A percentile compares a stretch with the other conserved stretches of the same genome.
phyloP scores from a whole-genome alignment of 257 asterid species.

The Datura wrightii region DNA sequence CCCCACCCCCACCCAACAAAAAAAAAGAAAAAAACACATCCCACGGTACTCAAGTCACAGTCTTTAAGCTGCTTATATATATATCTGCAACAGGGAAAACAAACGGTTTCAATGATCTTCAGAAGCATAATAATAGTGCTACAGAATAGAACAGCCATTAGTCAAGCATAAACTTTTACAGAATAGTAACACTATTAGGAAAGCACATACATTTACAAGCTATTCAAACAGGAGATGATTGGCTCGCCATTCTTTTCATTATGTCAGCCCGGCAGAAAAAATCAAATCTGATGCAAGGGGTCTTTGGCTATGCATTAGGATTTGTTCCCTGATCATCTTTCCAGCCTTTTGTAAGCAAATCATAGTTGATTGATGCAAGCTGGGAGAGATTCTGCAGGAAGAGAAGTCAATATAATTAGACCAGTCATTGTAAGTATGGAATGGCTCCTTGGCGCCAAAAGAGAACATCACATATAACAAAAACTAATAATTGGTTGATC shows the following conservation, averaged over 20 bases:
- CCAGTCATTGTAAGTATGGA: not conserved
- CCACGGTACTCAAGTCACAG: not conserved
- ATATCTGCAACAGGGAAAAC: constrained; percentile 31
- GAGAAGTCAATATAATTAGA: not conserved
- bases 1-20: too few relatives aligned
- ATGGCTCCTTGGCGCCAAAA: constrained; percentile 11
- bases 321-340: constrained; percentile 75
- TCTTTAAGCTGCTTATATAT: constrained; percentile 32
- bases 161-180: constrained; percentile 10
- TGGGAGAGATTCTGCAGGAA: constrained; percentile 82
- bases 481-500: not conserved
- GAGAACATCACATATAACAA: not conserved
- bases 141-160: not conserved
- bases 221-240: not conserved
- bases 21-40: not conserved
- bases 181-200: not conserved
- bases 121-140: constrained; percentile 10
- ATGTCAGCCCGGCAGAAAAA: not conserved
- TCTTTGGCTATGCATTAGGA: constrained; percentile 48
- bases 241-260: constrained; percentile 19
- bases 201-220: constrained; percentile 30
- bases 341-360: constrained; percentile 84
- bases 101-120: constrained; percentile 4
- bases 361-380: constrained; percentile 95
- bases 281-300: not conserved